Base-by-base conservation (phyloP, 805 yeast species). In the Dipodascopsis tothii region DNA sequence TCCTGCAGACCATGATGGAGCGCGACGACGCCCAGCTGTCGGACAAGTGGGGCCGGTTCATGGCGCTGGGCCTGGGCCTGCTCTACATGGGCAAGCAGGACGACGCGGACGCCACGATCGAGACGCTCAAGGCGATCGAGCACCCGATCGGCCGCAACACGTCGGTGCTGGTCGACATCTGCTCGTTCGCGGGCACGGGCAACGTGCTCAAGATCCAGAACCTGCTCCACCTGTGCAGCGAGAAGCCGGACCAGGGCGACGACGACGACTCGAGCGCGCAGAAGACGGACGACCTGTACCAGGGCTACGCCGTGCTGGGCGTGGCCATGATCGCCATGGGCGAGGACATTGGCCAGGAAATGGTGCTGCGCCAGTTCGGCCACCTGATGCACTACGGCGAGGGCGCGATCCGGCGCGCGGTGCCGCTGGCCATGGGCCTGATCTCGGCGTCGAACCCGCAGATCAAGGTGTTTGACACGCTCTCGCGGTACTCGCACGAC, bases 351-450 rank as follows among this genome's bases (percentile, higher is more conserved):
- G 98, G 99, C 27, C 94, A 84, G 65, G 96, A 90, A 56, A 92
- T 92, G 98, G 81, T 90, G 6, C 69, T 90, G 60, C 88, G 98
- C 62, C 98, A 92, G 65, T 90, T 90, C 63, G 88, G 95, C 37
- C 98, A 92, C 65, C 73, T 92, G 64, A 86, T 92, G 94, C 98
- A 92, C 63, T 92, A 92, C 62, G 98, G 99, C 47, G 88, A 85
- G 57, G 79, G 92, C 19, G 74, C 84, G 48, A 84, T 92, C 48
- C 81, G 88, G 58, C 78, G 95, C 57, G 88, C 96, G 17, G 97
- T 92, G 36, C 99, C 99, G 27, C 73, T 92, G 54, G 97, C 98
- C n/a, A 84, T 92, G 88, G 96, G 96, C 40, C 75, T 92, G 48
- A 83, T 90, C 5, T 84, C 95, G 3, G 81, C 94, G 2, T 85